Percentiles rank a stretch among this genome's conserved stretches.
Conservation (phyloP, 805 yeast species). For the Middelhovenomyces tepae region DNA sequence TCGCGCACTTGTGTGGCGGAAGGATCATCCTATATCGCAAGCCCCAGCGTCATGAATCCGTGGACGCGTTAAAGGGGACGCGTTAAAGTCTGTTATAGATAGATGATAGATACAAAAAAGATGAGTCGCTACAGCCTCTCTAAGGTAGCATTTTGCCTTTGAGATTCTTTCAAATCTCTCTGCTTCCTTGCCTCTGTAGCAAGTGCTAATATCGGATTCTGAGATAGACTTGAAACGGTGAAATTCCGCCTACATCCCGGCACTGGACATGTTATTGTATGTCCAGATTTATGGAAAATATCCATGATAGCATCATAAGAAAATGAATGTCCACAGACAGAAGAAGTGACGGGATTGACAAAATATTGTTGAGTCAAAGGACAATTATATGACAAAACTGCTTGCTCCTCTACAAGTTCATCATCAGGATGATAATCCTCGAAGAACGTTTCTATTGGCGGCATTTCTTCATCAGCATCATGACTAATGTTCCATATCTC, state of each 20-base stretch:
- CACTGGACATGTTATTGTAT: slow-evolving; percentile 14
- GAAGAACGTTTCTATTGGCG: slow-evolving; percentile 11
- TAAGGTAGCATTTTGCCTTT: slow-evolving; percentile 7
- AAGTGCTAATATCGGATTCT: slow-evolving; percentile 10
- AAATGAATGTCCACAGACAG: slow-evolving; percentile 23
- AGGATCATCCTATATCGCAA: no score
- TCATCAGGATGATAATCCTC: slow-evolving; percentile 16
- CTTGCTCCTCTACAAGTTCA: slow-evolving; percentile 22
- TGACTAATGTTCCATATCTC: slow-evolving; percentile 12
- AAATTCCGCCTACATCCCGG: slow-evolving; percentile 15
- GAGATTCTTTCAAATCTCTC: slow-evolving; percentile 12
- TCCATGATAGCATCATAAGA: slow-evolving; percentile 19
- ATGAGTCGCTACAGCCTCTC: slow-evolving; percentile 9
- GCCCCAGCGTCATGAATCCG: no score
- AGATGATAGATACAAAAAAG: background rate
- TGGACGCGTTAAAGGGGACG: no score
- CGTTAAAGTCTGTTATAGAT: no score
- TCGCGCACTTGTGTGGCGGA: no score
- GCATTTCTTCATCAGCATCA: slow-evolving; percentile 16
- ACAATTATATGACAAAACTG: slow-evolving; percentile 21
- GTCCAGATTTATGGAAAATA: slow-evolving; percentile 6
- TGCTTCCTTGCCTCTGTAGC: slow-evolving; percentile 11
- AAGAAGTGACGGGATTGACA: slow-evolving; percentile 25
- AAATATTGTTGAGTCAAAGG: slow-evolving; percentile 22
- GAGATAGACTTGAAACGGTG: slow-evolving; percentile 4